phyloP scores from a whole-genome alignment of 169 alveolate genomes.

The Babesia gibsoni region DNA sequence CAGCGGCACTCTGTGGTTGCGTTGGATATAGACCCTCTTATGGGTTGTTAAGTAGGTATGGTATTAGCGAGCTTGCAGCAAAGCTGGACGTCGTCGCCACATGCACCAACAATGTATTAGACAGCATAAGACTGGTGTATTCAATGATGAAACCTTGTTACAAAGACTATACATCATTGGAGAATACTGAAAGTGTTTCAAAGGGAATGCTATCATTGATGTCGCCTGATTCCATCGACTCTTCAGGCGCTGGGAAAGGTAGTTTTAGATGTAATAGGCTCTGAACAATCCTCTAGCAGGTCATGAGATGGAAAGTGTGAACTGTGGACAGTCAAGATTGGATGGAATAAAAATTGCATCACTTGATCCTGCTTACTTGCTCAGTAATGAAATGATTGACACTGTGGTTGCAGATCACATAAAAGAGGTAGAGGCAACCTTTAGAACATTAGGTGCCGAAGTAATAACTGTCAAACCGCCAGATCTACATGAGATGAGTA shows the following conservation, averaged over 20 bases:
- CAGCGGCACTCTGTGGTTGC: conserved; percentile 66
- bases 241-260: too few relatives aligned
- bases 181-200: neutral
- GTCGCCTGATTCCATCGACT: too few relatives aligned
- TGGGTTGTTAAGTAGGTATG: conserved; percentile 47
- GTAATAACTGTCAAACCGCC: conserved; percentile 6
- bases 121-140: neutral
- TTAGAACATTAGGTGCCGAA: conserved; percentile 36
- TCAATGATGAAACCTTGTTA: conserved; percentile 1
- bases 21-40: conserved; percentile 70
- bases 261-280: neutral
- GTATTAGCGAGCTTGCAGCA: conserved; percentile 57
- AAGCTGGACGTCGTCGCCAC: conserved; percentile 45
- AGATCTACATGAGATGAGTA: neutral
- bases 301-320: neutral
- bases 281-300: neutral
- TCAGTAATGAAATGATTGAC: conserved; percentile 5
- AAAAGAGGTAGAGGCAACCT: conserved; percentile 16
- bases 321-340: neutral
- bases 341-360: conserved; percentile 19
- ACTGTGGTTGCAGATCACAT: conserved; percentile 16
- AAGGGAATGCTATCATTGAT: neutral
- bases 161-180: conserved; percentile 7
- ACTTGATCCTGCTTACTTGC: conserved; percentile 16
- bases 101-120: conserved; percentile 12